Evolutionary conservation across 257 asterid genomes (phyloP), one percentile per base, ranked within the genome.

Genomic region (Cruciata laevipes): DNA sequence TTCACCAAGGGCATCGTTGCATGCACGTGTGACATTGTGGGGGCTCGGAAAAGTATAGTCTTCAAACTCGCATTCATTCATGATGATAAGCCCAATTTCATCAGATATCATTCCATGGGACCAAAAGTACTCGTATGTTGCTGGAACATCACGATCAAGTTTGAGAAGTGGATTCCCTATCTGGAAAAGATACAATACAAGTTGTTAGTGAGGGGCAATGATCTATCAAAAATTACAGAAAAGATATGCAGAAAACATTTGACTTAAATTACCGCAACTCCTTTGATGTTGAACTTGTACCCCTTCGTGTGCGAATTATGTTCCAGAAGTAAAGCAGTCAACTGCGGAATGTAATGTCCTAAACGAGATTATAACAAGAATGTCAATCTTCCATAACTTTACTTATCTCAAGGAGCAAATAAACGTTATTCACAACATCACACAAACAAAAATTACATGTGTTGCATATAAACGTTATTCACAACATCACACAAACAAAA

Each of bases 61-160:
- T 6, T 90, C 96, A 69, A 94, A 90, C 35, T 88, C 87, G 60
- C 99, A 94, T 20, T 90, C 90, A 55, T 80, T 87, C 83, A 80
- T 88, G 58, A 94, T 85, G 70, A 92, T 47, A 35, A 82, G 89
- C 53, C 95, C 95, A 9, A 78, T 16, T 81, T 94, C 99, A 77
- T 94, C 99, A 60, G 99, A 94, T 69, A 94, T 90, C 97, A 94
- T 88, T 32, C 99, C 97, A 49, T 90, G 99, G 8, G 99, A 94
- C 99, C 97, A 94, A 68, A 84, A 94, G 79, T 47, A 94, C 17
- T 90, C 96, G 17, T 82, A 90, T 21, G 86, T 80, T 69, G 97
- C 92, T 27, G 97, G 89, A 24, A 70, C 82, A 79, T 94, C 99
- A 0, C 96, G 92, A 63, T 90, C 99, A 7, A 90, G 96, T 73